Percentiles rank a stretch among this genome's conserved stretches.
Evolutionary conservation across 2,329 filamentous ascomycete genomes (phyloP).

Genomic region (Akanthomyces uredinophilus): DNA sequence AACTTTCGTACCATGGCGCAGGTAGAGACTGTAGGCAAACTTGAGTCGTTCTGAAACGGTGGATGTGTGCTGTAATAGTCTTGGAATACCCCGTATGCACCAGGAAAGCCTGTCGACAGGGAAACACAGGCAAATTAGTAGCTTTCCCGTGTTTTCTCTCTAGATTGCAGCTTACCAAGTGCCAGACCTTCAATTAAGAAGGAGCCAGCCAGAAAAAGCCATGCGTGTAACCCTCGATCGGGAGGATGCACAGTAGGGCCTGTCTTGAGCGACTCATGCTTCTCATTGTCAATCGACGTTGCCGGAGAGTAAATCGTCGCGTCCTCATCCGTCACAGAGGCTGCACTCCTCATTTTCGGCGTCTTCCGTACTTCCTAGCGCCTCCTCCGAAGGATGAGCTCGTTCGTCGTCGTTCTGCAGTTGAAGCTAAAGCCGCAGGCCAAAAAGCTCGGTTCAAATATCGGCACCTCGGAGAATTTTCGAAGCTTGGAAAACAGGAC

Average conservation of each 20-base stretch:
- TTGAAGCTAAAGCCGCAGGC: not conserved
- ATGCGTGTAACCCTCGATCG: slow-evolving; percentile 30
- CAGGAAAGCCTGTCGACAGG: slow-evolving; percentile 49
- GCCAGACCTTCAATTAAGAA: slow-evolving; percentile 20
- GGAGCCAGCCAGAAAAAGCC: slow-evolving; percentile 24
- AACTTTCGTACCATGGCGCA: slow-evolving; percentile 41
- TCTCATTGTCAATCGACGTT: not conserved
- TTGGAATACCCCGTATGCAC: slow-evolving; percentile 62
- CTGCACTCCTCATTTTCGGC: not conserved
- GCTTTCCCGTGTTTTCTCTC: not conserved
- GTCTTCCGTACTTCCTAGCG: not conserved
- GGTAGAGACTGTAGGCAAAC: slow-evolving; percentile 56
- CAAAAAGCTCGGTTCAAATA: not conserved
- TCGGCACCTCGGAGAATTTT: not conserved
- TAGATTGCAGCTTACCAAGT: slow-evolving; percentile 4
- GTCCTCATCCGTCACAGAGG: not conserved
- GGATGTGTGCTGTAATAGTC: slow-evolving; percentile 55
- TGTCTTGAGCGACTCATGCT: not conserved
- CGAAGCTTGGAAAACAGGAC: no score
- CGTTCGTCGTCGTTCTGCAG: not conserved
- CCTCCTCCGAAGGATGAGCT: not conserved
- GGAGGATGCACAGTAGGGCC: not conserved
- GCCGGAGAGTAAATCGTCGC: not conserved
- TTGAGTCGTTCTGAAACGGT: slow-evolving; percentile 45
- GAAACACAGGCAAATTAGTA: not conserved